Conservation (phyloP, 192 early-diverging fungal species). For the Ambispora gerdemannii region DNA sequence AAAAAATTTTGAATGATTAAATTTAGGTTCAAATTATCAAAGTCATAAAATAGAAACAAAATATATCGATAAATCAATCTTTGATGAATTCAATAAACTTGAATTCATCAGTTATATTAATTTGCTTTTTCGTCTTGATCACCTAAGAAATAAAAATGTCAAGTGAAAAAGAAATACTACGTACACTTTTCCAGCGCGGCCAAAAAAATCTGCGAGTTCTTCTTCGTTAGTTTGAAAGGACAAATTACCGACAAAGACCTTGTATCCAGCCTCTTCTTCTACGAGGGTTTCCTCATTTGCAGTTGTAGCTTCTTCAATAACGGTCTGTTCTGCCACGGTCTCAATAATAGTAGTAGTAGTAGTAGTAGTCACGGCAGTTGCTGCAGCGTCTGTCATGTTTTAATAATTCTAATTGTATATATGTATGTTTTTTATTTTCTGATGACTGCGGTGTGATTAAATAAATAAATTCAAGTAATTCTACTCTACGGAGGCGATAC, state of each 20-base stretch:
- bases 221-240: constrained; percentile 83
- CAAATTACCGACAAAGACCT: constrained; percentile 97
- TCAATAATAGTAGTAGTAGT: not conserved
- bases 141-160: constrained; percentile 6
- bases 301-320: not conserved
- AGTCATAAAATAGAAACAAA: not conserved
- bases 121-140: constrained; percentile 8
- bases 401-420: too few relatives aligned
- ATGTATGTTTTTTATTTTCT: too few relatives aligned
- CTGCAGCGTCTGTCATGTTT: too few relatives aligned
- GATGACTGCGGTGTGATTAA: too few relatives aligned
- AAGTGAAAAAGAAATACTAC: constrained; percentile 35
- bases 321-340: not conserved
- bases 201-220: constrained; percentile 75
- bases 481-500: too few relatives aligned
- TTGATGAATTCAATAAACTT: not conserved
- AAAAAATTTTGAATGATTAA: too few relatives aligned
- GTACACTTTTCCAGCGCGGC: constrained; percentile 70
- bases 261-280: constrained; percentile 50
- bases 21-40: not conserved
- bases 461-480: too few relatives aligned
- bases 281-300: constrained; percentile 13
- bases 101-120: not conserved
- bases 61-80: not conserved
- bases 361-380: not conserved